Base-by-base conservation (phyloP, 441 rosid genomes). In the Arabidopsis hybrid region DNA sequence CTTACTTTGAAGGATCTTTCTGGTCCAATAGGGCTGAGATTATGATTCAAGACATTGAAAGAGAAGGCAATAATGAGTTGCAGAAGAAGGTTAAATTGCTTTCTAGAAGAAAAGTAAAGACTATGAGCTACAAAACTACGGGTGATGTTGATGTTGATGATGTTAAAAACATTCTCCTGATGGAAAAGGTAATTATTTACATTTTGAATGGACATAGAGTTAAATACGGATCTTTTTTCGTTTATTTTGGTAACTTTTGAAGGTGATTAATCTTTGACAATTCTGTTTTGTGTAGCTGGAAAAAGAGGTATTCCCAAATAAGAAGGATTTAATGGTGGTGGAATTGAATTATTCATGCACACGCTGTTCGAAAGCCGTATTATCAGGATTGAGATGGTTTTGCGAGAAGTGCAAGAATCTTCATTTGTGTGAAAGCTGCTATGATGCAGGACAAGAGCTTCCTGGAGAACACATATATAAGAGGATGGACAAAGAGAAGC, bases 1-100 rank as follows among this genome's bases (percentile, higher is more conserved):
- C 97, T 35, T 90, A 88, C 81, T 87, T 90, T 78, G 97, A 90
- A 79, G 96, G 96, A 50, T 90, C 85, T 76, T 88, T 83, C 79
- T 92, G 97, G 96, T 85, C 88, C 62, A 62, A 61, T 73, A 83
- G 81, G 58, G 90, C 96, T 7, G 89, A 90, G 84, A 59, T 65
- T 65, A 21, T 84, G 72, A 69, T 86, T 77, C 83, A 81, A 69
- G 80, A 71, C n/a, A 66, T 84, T 10, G 79, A 80, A 75, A 69
- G 8, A 67, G 73, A 72, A 72, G 77, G 69, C 46, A 45, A 70
- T 21, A 16, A 16, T 1, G 76, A 66, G 36, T 51, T 65, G 14
- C 73, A 62, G 47, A 82, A 71, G 74, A 71, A 65, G 78, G 83
- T 80, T 76, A 87, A 81, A 71, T 67, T 58, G 31, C 64, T 90